These are phyloP conservation scores for Plasmodium gaboni DNA, from an alignment of 169 alveolate genomes.

Conservation along the genomic window DNA sequence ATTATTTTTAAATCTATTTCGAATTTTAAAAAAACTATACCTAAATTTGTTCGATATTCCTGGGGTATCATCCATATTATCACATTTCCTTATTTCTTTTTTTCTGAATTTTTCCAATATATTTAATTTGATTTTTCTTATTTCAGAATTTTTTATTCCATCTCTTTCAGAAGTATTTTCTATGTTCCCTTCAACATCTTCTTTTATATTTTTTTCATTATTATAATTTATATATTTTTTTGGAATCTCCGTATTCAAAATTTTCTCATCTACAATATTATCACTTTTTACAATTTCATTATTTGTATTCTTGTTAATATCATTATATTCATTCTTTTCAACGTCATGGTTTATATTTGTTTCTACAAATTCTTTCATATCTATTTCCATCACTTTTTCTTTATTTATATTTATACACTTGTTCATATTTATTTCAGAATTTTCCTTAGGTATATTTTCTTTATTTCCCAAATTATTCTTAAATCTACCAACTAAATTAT, in stretches of 20 bases:
- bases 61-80: conserved; percentile 3
- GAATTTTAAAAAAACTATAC: conserved; percentile 58
- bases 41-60: conserved; percentile 55
- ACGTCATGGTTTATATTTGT: no score
- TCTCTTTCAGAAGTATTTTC: background rate
- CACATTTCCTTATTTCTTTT: conserved; percentile 23
- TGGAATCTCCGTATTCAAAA: no score
- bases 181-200: background rate
- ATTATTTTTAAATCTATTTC: conserved; percentile 48
- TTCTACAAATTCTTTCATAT: no score
- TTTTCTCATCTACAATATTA: no score
- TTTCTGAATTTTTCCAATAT: conserved; percentile 20
- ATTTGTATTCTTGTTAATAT: no score
- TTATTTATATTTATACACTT: no score
- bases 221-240: no score
- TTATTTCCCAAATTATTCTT: background rate
- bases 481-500: background rate
- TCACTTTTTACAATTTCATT: no score
- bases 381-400: no score
- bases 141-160: conserved; percentile 6
- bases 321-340: no score
- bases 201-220: background rate
- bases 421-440: background rate
- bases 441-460: background rate
- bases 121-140: conserved; percentile 26